Evolutionary conservation across 805 yeast genomes (phyloP), one percentile per base, ranked within the genome.

Genomic region (Candida tibetensis): DNA sequence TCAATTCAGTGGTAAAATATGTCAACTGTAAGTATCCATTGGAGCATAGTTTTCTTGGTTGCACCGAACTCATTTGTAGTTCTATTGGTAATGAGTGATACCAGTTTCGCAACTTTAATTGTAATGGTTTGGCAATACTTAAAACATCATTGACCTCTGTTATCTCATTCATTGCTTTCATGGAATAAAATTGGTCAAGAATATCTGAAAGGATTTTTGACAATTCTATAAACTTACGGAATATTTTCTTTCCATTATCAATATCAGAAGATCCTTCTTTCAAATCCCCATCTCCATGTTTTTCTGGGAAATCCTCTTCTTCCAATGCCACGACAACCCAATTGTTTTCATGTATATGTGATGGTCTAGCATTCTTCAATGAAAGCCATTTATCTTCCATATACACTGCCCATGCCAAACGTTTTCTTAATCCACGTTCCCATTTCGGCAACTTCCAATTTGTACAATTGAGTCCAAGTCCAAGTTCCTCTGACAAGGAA

Each of bases 321-420:
- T 77, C 64, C 16, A 90, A 71, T 28, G 77, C 69, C 32, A 74
- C 69, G 3, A 90, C 93, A 28, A 82, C 68, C 97, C 98, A 91
- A 55, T 88, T 85, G 39, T 72, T 64, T 2, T 81, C 82, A 39
- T 78, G 70, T 15, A 80, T 76, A 58, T 88, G 95, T 0, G 95
- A 82, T 2, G 96, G 95, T 30, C 96, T 69, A 0, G 90, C 79
- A 53, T 87, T 95, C 37, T 80, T 77, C 34, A 90, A 63, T 1
- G 95, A 70, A 7, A 83, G 72, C 98, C 98, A 91, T 56, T 90
- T 88, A 53, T 89, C 96, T 58, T 89, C 95, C 36, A 85, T 69
- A 71, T 79, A 91, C 1, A 89, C 93, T 0, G 97, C 97, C 98
- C 99, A 91, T 1, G 97, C 95, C 34, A 91, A 63, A 41, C 98